phyloP scores from a whole-genome alignment of 352 stramenopile species.

The Phytophthora litchii region DNA sequence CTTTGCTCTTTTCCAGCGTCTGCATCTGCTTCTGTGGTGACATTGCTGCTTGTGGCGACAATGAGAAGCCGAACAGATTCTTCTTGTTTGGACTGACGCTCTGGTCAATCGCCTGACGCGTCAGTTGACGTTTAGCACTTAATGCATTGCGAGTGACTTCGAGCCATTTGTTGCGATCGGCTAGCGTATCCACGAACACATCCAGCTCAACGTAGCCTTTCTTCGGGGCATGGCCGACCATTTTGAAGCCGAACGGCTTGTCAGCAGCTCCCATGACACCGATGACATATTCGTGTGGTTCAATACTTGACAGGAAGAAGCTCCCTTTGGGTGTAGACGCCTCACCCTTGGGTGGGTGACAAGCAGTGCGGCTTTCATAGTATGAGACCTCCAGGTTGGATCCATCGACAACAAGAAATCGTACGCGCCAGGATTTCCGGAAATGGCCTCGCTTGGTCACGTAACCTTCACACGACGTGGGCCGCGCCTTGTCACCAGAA shows the following conservation, averaged over 20 bases:
- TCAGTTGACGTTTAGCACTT: slow-evolving; percentile 57
- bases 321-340: slow-evolving; percentile 51
- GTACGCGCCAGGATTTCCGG: slow-evolving; percentile 83
- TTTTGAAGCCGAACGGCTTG: slow-evolving; percentile 86
- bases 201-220: slow-evolving; percentile 85
- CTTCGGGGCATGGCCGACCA: slow-evolving; percentile 76
- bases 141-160: slow-evolving; percentile 80
- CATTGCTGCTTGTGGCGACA: slow-evolving; percentile 26
- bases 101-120: slow-evolving; percentile 35
- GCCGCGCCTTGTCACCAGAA: slow-evolving; percentile 48
- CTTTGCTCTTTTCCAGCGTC: slow-evolving; percentile 61
- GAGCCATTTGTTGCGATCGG: slow-evolving; percentile 79
- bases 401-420: slow-evolving; percentile 79
- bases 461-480: slow-evolving; percentile 85
- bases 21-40: slow-evolving; percentile 75
- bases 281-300: slow-evolving; percentile 81
- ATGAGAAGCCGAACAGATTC: slow-evolving; percentile 60
- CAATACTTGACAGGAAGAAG: slow-evolving; percentile 80
- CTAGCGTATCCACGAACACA: slow-evolving; percentile 71
- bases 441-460: slow-evolving; percentile 88
- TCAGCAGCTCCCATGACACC: slow-evolving; percentile 67
- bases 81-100: slow-evolving; percentile 48
- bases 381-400: slow-evolving; percentile 73
- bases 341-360: slow-evolving; percentile 30
- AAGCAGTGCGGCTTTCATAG: slow-evolving; percentile 74